Evolutionary conservation across 2,329 filamentous ascomycete species (phyloP).

Genomic region (Pezicula carpinea): DNA sequence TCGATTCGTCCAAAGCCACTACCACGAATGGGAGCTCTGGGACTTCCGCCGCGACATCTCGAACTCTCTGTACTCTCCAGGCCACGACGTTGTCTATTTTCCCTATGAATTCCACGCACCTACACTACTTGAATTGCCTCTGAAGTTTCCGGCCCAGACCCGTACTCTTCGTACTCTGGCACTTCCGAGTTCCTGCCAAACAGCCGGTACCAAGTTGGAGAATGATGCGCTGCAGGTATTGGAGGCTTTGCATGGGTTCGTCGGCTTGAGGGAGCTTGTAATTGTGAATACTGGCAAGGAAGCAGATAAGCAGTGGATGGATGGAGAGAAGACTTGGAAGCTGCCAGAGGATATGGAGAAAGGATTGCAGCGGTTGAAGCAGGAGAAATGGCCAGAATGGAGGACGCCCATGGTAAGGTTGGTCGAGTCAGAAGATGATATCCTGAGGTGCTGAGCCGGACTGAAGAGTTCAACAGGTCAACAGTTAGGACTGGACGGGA

Average conservation of each 20-base stretch:
- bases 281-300: not conserved
- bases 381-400: conserved; percentile 1
- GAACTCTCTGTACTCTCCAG: not conserved
- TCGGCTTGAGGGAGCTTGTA: not conserved
- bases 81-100: not conserved
- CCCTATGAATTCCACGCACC: not conserved
- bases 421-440: not conserved
- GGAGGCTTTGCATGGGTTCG: not conserved
- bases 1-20: not conserved
- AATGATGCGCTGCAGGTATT: not conserved
- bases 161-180: not conserved
- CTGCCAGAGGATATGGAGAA: not conserved
- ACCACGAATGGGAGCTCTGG: not conserved
- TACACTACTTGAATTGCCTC: not conserved
- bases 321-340: not conserved
- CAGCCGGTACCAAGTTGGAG: no score
- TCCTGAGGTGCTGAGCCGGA: not conserved
- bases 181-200: not conserved
- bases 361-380: not conserved
- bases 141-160: not conserved
- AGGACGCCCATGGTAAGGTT: not conserved
- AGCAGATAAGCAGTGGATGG: not conserved
- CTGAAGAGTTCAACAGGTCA: no score
- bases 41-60: not conserved
- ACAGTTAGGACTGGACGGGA: no score